phyloP scores from a whole-genome alignment of 371 early-diverging fungal genomes.

The Entomophthora muscae region DNA sequence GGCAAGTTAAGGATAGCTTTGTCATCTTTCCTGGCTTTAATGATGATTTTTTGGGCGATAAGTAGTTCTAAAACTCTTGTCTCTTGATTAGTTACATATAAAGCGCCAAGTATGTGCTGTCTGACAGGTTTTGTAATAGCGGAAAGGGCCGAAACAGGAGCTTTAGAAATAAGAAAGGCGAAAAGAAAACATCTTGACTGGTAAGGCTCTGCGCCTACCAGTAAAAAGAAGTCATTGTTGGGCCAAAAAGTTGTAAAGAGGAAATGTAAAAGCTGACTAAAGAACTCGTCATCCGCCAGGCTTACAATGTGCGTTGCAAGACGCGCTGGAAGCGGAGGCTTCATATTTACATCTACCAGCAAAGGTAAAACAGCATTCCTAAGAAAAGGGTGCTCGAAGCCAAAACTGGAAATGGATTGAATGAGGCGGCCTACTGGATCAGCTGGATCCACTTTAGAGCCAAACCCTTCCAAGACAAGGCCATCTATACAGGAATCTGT shows the following conservation, averaged over 20 bases:
- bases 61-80: neutral
- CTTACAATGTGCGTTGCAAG: neutral
- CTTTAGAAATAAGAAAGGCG: neutral
- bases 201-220: neutral
- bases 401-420: neutral
- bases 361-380: neutral
- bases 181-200: neutral
- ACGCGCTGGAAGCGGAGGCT: neutral
- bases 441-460: neutral
- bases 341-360: neutral
- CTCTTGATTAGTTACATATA: neutral
- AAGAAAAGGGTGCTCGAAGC: neutral
- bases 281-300: neutral
- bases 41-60: neutral
- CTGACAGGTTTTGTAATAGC: neutral
- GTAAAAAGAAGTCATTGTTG: neutral
- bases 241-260: neutral
- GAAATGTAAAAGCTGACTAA: neutral
- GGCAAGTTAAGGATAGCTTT: neutral
- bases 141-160: neutral
- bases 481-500: neutral
- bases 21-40: neutral
- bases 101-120: neutral
- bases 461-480: neutral
- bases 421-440: neutral